phyloP scores from a whole-genome alignment of 768 basidiomycete genomes.

The Tricholoma terreum region DNA sequence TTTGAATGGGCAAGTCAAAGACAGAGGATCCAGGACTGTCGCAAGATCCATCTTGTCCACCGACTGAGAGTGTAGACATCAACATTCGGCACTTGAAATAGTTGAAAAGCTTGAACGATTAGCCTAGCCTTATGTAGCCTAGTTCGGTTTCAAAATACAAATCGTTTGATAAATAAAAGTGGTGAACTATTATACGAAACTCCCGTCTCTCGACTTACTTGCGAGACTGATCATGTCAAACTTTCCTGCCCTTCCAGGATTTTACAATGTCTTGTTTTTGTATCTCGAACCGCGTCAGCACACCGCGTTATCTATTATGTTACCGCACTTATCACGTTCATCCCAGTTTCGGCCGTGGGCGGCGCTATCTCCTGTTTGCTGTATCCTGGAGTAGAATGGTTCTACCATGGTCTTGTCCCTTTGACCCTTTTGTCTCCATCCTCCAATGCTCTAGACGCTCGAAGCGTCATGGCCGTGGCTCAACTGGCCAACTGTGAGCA shows the following conservation, averaged over 20 bases:
- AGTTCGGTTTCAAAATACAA: too few species aligned
- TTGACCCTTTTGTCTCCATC: conserved; percentile 28
- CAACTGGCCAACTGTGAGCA: conserved; percentile 64
- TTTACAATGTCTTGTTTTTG: conserved; percentile 61
- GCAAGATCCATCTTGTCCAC: conserved; percentile 5
- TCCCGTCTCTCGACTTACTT: too few species aligned
- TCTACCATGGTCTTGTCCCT: conserved; percentile 64
- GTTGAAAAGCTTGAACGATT: too few species aligned
- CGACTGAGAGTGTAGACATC: conserved; percentile 6
- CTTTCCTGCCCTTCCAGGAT: conserved; percentile 60
- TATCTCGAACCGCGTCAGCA: conserved; percentile 61
- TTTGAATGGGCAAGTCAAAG: conserved; percentile 66
- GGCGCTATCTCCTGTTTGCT: conserved; percentile 44
- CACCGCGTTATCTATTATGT: not conserved
- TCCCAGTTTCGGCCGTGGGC: conserved; percentile 34
- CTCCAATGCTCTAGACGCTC: conserved; percentile 36
- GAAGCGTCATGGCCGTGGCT: conserved; percentile 60
- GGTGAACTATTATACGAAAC: too few species aligned
- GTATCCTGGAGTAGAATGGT: conserved; percentile 63
- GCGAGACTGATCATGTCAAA: conserved; percentile 12
- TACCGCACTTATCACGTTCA: not conserved
- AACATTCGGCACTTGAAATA: too few species aligned
- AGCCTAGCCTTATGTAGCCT: too few species aligned
- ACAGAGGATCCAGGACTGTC: conserved; percentile 72
- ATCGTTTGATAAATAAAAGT: too few species aligned